Base-by-base conservation (phyloP, 1,284 basidiomycete genomes). In the Hemileia vastatrix region DNA sequence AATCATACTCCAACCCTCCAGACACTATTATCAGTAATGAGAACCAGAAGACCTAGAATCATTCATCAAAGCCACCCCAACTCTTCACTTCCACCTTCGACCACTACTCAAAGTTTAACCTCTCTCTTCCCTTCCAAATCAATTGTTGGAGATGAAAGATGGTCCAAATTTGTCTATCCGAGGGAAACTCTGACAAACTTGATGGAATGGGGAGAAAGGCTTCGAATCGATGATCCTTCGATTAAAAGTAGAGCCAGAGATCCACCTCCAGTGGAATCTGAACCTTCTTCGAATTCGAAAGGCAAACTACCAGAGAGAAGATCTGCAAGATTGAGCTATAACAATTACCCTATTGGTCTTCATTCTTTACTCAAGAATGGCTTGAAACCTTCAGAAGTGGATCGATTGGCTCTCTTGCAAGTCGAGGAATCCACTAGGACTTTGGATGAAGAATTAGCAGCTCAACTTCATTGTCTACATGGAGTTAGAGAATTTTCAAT, bases 381-480 rank as follows among this genome's bases (percentile, higher is more conserved):
- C 11, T 40, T 9, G 36, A 11, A 11, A 40, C 36, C 36, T 40
- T 40, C 36, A 11, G 36, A 40, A 40, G 36, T 40, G 8, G 36
- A 40, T 40, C 11, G 15, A 15, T 11, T 40, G 8, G 36, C 36
- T 15, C 8, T 40, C 15, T 11, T 9, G 15, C 36, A 40, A 15
- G 36, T 40, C 15, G 15, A 15, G 15, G 36, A 40, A 11, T 11
- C 8, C 8, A 15, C 8, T 40, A 40, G 15, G 36, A 40, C 36
- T 40, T 11, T 40, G 9, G 15, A 40, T 40, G 36, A 40, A 40
- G 36, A 40, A 54, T 13, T 59, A 6, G 67, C 67, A 8, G 67
- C 67, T 2, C 52, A 65, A 1, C 50, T 68, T 4, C 66, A 68
- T 27, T 68, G 67, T 44, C 21, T 68, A 36, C 64, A 67, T 53